These are phyloP conservation scores for Venturiaceae sp. DNA, from an alignment of 2,329 filamentous ascomycete genomes.

Conservation along the genomic window DNA sequence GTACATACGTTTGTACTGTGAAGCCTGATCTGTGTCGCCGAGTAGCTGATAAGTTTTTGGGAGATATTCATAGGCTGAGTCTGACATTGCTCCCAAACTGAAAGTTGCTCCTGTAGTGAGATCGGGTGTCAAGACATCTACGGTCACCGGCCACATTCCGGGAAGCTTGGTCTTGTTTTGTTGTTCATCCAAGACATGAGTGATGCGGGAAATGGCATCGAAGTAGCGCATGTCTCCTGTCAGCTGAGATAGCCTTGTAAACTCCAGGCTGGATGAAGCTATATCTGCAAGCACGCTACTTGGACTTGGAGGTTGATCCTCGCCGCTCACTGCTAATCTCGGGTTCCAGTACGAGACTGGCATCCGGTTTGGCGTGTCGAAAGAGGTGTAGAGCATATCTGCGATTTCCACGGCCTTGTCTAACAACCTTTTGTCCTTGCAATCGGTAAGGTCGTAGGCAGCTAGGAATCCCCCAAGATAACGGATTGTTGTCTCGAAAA, in stretches of 20 bases:
- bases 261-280: conserved; percentile 76
- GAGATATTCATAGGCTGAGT: conserved; percentile 33
- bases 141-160: conserved; percentile 68
- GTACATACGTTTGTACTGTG: conserved; percentile 43
- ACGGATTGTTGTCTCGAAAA: conserved; percentile 87
- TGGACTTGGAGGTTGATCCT: conserved; percentile 20
- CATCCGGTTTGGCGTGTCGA: conserved; percentile 93
- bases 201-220: conserved; percentile 80
- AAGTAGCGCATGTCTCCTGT: conserved; percentile 78
- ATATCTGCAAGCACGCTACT: conserved; percentile 48
- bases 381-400: conserved; percentile 70
- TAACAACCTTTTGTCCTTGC: conserved; percentile 57
- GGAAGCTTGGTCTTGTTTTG: conserved; percentile 62
- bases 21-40: conserved; percentile 25
- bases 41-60: conserved; percentile 39
- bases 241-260: conserved; percentile 79
- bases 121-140: conserved; percentile 31
- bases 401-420: conserved; percentile 72
- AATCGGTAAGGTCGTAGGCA: conserved; percentile 77
- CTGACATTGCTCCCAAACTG: conserved; percentile 29
- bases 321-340: conserved; percentile 45
- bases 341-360: conserved; percentile 66
- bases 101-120: conserved; percentile 20
- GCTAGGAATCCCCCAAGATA: conserved; percentile 80
- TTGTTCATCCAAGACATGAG: conserved; percentile 64